Evolutionary conservation across 208 protist species (phyloP), one percentile per base, ranked within the genome.

Genomic region (Trypanosoma boissoni): DNA sequence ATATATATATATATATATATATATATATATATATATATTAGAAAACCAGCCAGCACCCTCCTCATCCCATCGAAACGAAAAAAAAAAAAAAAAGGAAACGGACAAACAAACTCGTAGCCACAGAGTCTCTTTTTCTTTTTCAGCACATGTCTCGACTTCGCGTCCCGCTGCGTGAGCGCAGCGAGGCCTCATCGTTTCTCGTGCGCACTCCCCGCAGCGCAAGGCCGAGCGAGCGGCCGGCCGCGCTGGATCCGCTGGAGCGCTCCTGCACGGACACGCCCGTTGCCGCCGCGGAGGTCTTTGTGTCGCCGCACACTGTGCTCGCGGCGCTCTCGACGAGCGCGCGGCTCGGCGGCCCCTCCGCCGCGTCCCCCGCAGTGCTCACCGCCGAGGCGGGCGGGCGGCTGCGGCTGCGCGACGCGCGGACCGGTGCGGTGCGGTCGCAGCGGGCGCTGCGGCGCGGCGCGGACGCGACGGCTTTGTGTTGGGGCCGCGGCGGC

Each of bases 341-440:
- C 27, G 42, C 45, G 28, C 51, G 39, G 39, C 68, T 76, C 27
- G 70, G 73, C 29, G 74, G 58, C 24, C 68, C 68, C 37, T 32
- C 58, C 54, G 66, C 74, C 29, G 74, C 64, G 20, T 70, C 68
- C 37, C 28, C 58, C 54, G 66, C 74, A 0, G 54, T 84, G 18
- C 49, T 84, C 2, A 74, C 64, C 3, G 73, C 70, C 20, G 74
- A 85, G 70, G 62, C 52, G n/a, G 78, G 63, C 0, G 74, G 74
- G 0, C 78, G 78, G 78, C 44, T 85, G 58, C 74, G 74, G 20
- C 56, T 84, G 57, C 78, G 78, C 41, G 78, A 59, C 2, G 56
- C 59, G 48, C 56, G 57, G 21, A 66, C 62, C 1, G 78, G 78
- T 34, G 29, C 45, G 14, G 70, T 84, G 41, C 74, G 59, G 2